A percentile compares a stretch with the other conserved stretches of the same genome.
These are phyloP conservation scores for Vigna hirtella DNA, from an alignment of 306 rosid genomes.

Conservation along the genomic window DNA sequence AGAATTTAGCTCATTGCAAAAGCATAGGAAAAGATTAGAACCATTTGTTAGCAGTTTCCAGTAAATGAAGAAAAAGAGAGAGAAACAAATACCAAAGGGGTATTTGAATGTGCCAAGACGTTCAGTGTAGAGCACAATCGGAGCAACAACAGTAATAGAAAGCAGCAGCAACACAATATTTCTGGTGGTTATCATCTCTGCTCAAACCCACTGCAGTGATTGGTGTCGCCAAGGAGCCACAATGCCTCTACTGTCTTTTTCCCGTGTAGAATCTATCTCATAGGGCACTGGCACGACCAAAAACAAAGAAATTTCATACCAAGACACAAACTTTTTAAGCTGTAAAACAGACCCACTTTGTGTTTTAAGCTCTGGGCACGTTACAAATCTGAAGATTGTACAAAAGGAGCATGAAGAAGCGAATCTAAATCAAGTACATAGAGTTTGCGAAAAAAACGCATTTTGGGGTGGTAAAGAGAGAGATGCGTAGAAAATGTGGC, in stretches of 20 bases:
- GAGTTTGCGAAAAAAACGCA: constrained; percentile 12
- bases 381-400: constrained; percentile 25
- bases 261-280: constrained; percentile 22
- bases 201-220: constrained; percentile 21
- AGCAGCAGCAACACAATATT: constrained; percentile 67
- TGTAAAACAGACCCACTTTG: background rate
- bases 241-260: constrained; percentile 3
- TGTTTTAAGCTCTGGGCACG: background rate
- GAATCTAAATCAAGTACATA: constrained; percentile 32
- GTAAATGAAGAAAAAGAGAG: background rate
- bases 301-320: constrained; percentile 6
- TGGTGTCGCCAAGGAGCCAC: constrained; percentile 7
- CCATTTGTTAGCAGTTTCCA: background rate
- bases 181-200: constrained; percentile 60
- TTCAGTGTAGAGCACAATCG: constrained; percentile 77
- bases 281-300: constrained; percentile 15
- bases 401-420: constrained; percentile 7
- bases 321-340: constrained; percentile 3
- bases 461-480: background rate
- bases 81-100: constrained; percentile 59
- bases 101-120: constrained; percentile 61
- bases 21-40: background rate
- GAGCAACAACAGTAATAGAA: constrained; percentile 76
- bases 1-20: background rate
- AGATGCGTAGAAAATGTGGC: constrained; percentile 36